Percentiles rank a stretch among this genome's conserved stretches.
phyloP scores from a whole-genome alignment of 805 yeast species.

The Cyberlindnera saturnus region DNA sequence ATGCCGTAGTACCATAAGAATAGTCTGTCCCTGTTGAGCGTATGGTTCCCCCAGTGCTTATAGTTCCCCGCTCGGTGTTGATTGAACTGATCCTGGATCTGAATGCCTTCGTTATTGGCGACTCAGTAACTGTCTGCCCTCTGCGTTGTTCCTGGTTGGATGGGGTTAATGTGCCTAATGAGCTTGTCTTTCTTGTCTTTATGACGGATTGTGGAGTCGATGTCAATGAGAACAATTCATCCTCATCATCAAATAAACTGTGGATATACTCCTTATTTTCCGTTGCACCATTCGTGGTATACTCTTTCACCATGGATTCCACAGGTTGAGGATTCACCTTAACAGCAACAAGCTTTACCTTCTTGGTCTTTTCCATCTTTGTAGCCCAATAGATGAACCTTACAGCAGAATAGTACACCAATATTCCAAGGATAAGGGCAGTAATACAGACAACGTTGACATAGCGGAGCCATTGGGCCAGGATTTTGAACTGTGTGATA shows the following conservation, averaged over 20 bases:
- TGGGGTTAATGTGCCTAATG: not conserved
- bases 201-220: not conserved
- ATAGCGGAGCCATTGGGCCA: conserved; percentile 19
- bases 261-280: not conserved
- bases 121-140: not conserved
- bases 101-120: conserved; percentile 17
- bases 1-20: not conserved
- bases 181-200: not conserved
- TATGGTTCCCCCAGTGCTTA: not conserved
- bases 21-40: not conserved
- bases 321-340: not conserved
- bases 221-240: not conserved
- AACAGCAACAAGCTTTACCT: conserved; percentile 3
- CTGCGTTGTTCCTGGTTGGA: not conserved
- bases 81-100: conserved; percentile 13
- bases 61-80: not conserved
- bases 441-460: conserved; percentile 19
- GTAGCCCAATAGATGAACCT: conserved; percentile 20
- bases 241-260: not conserved
- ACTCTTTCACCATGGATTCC: conserved; percentile 4
- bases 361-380: conserved; percentile 9
- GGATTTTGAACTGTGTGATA: conserved; percentile 10
- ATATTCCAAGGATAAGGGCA: conserved; percentile 16
- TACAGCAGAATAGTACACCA: conserved; percentile 16
- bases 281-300: not conserved